A percentile compares a stretch with the other conserved stretches of the same genome.
These are phyloP conservation scores for Lithospermum erythrorhizon DNA, from an alignment of 257 asterid genomes.

Conservation along the genomic window DNA sequence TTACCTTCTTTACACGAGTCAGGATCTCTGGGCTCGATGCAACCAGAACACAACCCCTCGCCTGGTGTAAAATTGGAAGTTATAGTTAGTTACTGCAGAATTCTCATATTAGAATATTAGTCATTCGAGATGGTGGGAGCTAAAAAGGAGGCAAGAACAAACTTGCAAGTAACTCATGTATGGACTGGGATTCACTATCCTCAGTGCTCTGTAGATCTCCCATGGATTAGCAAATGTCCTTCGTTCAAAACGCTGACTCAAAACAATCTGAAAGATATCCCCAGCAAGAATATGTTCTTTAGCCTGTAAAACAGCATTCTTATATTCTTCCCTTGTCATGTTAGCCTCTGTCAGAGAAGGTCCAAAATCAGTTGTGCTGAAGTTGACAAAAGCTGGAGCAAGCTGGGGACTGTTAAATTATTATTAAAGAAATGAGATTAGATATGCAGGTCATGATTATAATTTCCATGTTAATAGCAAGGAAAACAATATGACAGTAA, in stretches of 20 bases:
- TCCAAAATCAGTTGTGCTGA: constrained; percentile 33
- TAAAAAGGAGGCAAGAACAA: constrained; percentile 9
- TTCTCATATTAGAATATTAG: constrained; percentile 5
- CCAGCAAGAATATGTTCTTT: constrained; percentile 83
- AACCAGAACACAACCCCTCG: constrained; percentile 76
- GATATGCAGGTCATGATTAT: constrained; percentile 4
- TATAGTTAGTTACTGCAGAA: constrained; percentile 8
- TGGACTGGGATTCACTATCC: constrained; percentile 93
- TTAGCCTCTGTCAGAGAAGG: constrained; percentile 34
- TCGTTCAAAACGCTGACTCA: constrained; percentile 80
- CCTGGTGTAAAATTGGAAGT: constrained; percentile 29
- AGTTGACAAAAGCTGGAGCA: constrained; percentile 46
- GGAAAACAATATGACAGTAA: constrained; percentile 3
- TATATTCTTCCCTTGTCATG: constrained; percentile 69
- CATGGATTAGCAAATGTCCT: constrained; percentile 89
- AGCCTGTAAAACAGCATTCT: constrained; percentile 59
- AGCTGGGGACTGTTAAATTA: constrained; percentile 50
- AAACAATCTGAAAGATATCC: constrained; percentile 74
- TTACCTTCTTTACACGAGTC: constrained; percentile 62
- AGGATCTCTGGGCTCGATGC: constrained; percentile 94
- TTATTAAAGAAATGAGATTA: constrained; percentile 8
- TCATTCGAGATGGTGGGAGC: constrained; percentile 3
- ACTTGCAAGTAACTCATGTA: constrained; percentile 85
- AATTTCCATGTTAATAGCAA: not conserved
- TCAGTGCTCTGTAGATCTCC: constrained; percentile 81